A percentile compares a stretch with the other conserved stretches of the same genome.
Conservation (phyloP, 2,329 filamentous ascomycete genomes). For the Cladosporium sp. region DNA sequence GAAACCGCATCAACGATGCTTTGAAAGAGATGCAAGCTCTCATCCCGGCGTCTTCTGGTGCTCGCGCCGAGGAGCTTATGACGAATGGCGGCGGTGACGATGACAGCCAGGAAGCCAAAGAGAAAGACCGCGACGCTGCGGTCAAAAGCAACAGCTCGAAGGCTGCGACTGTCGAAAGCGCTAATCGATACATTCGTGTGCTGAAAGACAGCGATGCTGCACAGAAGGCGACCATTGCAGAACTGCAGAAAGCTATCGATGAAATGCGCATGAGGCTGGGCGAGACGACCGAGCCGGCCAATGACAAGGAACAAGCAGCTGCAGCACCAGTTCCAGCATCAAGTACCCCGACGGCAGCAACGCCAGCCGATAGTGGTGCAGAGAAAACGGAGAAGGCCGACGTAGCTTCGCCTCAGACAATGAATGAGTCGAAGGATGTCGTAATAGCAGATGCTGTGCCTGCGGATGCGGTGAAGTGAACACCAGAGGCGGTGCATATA, state of each 20-base stretch:
- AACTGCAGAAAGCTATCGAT: slow-evolving; percentile 27
- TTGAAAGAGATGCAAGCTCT: slow-evolving; percentile 86
- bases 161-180: slow-evolving; percentile 94
- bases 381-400: neutral
- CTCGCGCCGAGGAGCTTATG: slow-evolving; percentile 34
- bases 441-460: neutral
- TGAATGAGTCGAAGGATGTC: neutral
- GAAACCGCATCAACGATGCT: slow-evolving; percentile 92
- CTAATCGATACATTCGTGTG: slow-evolving; percentile 92
- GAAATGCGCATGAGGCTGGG: slow-evolving; percentile 26
- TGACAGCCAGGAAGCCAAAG: slow-evolving; percentile 37
- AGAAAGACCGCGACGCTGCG: slow-evolving; percentile 34
- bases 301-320: neutral
- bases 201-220: slow-evolving; percentile 54
- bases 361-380: neutral
- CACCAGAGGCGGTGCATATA: neutral
- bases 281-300: neutral
- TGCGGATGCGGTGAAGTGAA: neutral
- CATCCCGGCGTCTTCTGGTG: slow-evolving; percentile 56
- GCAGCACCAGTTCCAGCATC: neutral
- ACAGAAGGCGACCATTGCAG: slow-evolving; percentile 17
- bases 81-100: slow-evolving; percentile 42
- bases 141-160: slow-evolving; percentile 71
- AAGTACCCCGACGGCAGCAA: neutral
- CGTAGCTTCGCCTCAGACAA: neutral